Percentiles rank a stretch among this genome's conserved stretches.
phyloP scores from a whole-genome alignment of 495 filamentous ascomycete genomes.

The Xylaria sp. region DNA sequence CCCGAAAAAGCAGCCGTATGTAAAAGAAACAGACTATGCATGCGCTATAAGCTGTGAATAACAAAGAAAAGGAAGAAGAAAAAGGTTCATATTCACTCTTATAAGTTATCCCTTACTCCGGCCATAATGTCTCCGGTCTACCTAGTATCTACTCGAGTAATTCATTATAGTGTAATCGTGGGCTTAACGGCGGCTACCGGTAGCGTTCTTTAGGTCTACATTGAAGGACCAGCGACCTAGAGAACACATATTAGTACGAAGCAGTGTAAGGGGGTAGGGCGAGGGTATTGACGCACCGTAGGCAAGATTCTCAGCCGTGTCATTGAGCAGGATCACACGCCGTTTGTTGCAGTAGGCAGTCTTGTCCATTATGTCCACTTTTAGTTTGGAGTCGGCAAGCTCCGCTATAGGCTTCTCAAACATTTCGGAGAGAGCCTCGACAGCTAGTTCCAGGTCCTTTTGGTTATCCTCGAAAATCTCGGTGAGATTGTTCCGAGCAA shows the following conservation, averaged over 20 bases:
- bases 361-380: constrained; percentile 98
- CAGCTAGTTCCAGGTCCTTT: constrained; percentile 95
- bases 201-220: constrained; percentile 44
- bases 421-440: constrained; percentile 94
- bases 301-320: constrained; percentile 90
- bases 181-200: constrained; percentile 13
- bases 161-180: constrained; percentile 16
- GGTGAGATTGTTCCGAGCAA: constrained; percentile 91
- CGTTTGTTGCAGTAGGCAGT: constrained; percentile 95
- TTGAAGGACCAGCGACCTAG: constrained; percentile 58
- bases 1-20: not conserved
- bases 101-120: constrained; percentile 21
- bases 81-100: constrained; percentile 17
- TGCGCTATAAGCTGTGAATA: not conserved
- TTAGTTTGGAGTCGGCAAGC: constrained; percentile 72
- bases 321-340: constrained; percentile 83
- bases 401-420: constrained; percentile 93
- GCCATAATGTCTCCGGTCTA: constrained; percentile 28
- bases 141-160: constrained; percentile 17
- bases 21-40: constrained; percentile 5
- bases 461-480: constrained; percentile 99
- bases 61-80: not conserved
- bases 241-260: constrained; percentile 14
- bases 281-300: constrained; percentile 66
- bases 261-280: not conserved